Evolutionary conservation across 768 basidiomycete genomes (phyloP).

Genomic region (Pisolithus tinctorius): DNA sequence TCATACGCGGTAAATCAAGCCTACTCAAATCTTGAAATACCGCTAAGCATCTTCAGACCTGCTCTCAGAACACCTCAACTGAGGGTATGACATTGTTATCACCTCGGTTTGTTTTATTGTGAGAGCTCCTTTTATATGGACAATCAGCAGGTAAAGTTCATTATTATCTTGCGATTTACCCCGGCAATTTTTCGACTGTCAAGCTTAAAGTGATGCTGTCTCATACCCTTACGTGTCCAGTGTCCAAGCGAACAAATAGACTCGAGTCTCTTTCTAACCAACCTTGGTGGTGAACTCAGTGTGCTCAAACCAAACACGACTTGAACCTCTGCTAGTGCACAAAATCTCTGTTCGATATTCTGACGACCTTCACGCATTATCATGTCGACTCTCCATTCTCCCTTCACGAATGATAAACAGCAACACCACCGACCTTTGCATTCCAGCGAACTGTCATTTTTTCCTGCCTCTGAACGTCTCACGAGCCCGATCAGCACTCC

Average conservation of each 20-base stretch:
- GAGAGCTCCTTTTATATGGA: too few species aligned
- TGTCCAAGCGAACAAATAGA: not conserved
- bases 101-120: too few species aligned
- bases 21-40: too few species aligned
- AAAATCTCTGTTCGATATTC: constrained; percentile 2
- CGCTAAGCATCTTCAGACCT: too few species aligned
- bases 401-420: constrained; percentile 34
- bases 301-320: not conserved
- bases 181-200: constrained; percentile 3
- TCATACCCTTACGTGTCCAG: not conserved
- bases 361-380: constrained; percentile 8
- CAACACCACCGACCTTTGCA: constrained; percentile 10
- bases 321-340: not conserved
- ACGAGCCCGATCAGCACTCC: constrained; percentile 11
- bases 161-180: not conserved
- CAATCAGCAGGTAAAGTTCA: not conserved
- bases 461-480: constrained; percentile 8
- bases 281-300: too few species aligned
- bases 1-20: too few species aligned
- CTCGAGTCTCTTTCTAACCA: too few species aligned
- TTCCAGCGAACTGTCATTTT: constrained; percentile 18
- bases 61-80: too few species aligned
- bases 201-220: not conserved
- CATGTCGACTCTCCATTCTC: constrained; percentile 56
- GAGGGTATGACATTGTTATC: too few species aligned